Conservation (phyloP, 805 yeast species). For the Wickerhamiella kurtzmanii region DNA sequence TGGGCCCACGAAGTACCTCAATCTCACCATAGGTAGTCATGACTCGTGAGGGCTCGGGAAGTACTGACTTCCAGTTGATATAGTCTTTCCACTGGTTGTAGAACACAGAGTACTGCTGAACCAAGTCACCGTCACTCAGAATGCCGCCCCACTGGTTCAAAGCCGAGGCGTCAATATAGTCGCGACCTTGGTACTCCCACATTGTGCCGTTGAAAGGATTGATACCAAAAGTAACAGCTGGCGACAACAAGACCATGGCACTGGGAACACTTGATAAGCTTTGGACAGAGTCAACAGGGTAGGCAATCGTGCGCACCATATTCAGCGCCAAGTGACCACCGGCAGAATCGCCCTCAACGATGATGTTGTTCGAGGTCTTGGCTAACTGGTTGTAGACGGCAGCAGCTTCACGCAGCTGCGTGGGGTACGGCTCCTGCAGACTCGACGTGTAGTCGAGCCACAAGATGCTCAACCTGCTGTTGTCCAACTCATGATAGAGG, state of each 20-base stretch:
- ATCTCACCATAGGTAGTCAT: slow-evolving; percentile 9
- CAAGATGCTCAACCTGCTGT: slow-evolving; percentile 16
- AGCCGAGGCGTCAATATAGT: not conserved
- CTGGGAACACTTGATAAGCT: not conserved
- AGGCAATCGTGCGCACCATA: slow-evolving; percentile 1
- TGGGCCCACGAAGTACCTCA: slow-evolving; percentile 10
- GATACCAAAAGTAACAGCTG: not conserved
- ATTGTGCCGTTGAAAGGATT: not conserved
- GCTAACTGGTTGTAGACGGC: slow-evolving; percentile 13
- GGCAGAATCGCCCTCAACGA: slow-evolving; percentile 23
- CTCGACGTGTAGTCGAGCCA: slow-evolving; percentile 19
- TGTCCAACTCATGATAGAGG: not conserved
- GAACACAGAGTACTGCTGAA: not conserved
- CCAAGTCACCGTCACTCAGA: not conserved
- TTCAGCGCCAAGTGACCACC: slow-evolving; percentile 19
- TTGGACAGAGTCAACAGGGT: not conserved
- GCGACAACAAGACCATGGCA: not conserved
- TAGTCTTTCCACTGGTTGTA: not conserved
- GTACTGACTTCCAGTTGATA: slow-evolving; percentile 3
- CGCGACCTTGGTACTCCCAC: not conserved
- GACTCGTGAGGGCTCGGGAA: slow-evolving; percentile 3
- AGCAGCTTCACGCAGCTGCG: slow-evolving; percentile 17
- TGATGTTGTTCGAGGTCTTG: slow-evolving; percentile 13
- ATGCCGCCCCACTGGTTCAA: not conserved
- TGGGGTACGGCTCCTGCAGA: slow-evolving; percentile 14